phyloP scores from a whole-genome alignment of 2,329 filamentous ascomycete genomes.

The Ophiocordyceps camponoti-rufipedis region DNA sequence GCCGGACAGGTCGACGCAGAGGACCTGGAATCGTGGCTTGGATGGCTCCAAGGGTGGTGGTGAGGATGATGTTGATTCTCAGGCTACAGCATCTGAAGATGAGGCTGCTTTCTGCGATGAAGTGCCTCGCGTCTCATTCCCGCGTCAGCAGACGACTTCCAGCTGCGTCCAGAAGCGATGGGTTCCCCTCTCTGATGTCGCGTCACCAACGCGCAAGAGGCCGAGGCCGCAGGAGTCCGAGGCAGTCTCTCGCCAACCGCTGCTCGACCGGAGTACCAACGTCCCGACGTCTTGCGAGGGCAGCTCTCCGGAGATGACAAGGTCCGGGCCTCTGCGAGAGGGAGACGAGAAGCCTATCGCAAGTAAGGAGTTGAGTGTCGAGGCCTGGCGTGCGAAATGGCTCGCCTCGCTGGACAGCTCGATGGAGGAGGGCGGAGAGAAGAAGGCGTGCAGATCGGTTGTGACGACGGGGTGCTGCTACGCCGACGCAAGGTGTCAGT shows the following conservation, averaged over 20 bases:
- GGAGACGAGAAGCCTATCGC: not conserved
- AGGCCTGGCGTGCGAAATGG: not conserved
- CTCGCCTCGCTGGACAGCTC: not conserved
- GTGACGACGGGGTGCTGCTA: constrained; percentile 11
- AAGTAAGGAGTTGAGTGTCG: not conserved
- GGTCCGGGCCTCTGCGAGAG: not conserved
- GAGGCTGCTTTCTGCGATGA: not conserved
- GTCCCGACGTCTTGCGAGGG: constrained; percentile 3
- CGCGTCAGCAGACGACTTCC: not conserved
- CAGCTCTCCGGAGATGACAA: not conserved
- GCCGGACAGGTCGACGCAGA: constrained; percentile 11
- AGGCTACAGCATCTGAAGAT: not conserved
- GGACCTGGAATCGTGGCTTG: constrained; percentile 1
- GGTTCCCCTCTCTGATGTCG: not conserved
- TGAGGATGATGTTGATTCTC: not conserved
- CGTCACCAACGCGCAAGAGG: constrained; percentile 6
- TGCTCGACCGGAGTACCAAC: constrained; percentile 9
- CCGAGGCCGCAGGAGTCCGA: not conserved
- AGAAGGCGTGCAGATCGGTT: not conserved
- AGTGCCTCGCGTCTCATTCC: not conserved
- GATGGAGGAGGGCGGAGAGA: not conserved
- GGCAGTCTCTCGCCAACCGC: constrained; percentile 4
- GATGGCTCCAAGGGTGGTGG: not conserved
- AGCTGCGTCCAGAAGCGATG: constrained; percentile 3
- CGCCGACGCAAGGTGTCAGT: constrained; percentile 15